phyloP scores from a whole-genome alignment of 441 rosid genomes.

The Macaranga tanarius region DNA sequence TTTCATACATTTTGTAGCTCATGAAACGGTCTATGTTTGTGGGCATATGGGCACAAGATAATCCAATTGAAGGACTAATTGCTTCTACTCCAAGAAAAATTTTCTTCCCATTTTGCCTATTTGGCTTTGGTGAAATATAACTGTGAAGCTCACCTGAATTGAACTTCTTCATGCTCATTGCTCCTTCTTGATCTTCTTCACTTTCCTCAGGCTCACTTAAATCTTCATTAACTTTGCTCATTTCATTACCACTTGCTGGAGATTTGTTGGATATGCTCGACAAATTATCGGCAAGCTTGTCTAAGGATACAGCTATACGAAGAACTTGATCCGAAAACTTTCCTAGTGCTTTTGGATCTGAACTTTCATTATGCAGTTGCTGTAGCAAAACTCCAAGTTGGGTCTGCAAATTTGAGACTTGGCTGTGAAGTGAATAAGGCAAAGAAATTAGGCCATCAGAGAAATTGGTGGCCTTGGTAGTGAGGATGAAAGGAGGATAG shows the following conservation, averaged over 20 bases:
- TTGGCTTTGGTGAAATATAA: constrained; percentile 43
- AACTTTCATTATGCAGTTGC: constrained; percentile 36
- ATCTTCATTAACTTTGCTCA: constrained; percentile 37
- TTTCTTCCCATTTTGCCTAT: constrained; percentile 39
- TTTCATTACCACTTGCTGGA: constrained; percentile 17
- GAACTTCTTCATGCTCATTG: constrained; percentile 23
- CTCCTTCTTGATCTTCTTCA: constrained; percentile 30
- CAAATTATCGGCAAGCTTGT: constrained; percentile 41
- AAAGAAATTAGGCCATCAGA: constrained; percentile 12
- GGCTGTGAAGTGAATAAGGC: constrained; percentile 33
- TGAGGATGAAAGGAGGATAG: constrained; percentile 26
- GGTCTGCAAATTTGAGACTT: constrained; percentile 41
- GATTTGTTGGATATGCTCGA: constrained; percentile 19
- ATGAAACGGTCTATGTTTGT: constrained; percentile 38
- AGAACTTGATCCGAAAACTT: constrained; percentile 48
- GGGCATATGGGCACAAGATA: constrained; percentile 35
- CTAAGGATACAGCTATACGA: constrained; percentile 38
- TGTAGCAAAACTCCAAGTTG: constrained; percentile 39
- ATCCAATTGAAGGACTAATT: constrained; percentile 44
- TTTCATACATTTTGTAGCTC: constrained; percentile 36
- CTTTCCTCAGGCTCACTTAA: constrained; percentile 33
- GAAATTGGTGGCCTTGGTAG: constrained; percentile 3
- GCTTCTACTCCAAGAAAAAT: constrained; percentile 51
- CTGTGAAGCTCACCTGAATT: constrained; percentile 41
- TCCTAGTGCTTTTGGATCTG: constrained; percentile 28